Evolutionary conservation across 169 alveolate genomes (phyloP).

Genomic region (Cryptosporidium tyzzeri): DNA sequence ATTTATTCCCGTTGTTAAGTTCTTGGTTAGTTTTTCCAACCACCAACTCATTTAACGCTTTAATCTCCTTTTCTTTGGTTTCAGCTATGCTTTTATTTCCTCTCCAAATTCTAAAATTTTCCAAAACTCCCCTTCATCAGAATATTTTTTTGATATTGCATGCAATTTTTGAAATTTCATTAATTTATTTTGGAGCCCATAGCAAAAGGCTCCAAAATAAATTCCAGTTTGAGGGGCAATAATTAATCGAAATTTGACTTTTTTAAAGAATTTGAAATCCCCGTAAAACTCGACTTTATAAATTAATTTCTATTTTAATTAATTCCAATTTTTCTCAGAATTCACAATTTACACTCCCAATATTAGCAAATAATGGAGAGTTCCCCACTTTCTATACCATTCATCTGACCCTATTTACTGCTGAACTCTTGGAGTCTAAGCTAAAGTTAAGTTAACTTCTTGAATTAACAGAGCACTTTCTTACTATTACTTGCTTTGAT

Average conservation of each 20-base stretch:
- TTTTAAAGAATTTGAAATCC: neutral
- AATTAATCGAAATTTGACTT: neutral
- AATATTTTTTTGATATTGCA: neutral
- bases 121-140: neutral
- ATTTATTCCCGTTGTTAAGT: neutral
- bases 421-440: neutral
- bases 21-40: neutral
- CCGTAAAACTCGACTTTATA: conserved; percentile 1
- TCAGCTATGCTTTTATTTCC: neutral
- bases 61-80: neutral
- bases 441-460: neutral
- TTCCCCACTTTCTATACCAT: neutral
- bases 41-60: conserved; percentile 20
- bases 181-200: conserved; percentile 15
- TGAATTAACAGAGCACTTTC: neutral
- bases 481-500: neutral
- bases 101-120: neutral
- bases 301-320: neutral
- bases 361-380: neutral
- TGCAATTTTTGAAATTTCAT: conserved; percentile 41
- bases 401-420: neutral
- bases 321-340: neutral
- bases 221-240: conserved; percentile 3
- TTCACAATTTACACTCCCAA: neutral
- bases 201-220: conserved; percentile 1